These are phyloP conservation scores for Acacia pycnantha DNA, from an alignment of 331 rosid genomes.

Conservation along the genomic window DNA sequence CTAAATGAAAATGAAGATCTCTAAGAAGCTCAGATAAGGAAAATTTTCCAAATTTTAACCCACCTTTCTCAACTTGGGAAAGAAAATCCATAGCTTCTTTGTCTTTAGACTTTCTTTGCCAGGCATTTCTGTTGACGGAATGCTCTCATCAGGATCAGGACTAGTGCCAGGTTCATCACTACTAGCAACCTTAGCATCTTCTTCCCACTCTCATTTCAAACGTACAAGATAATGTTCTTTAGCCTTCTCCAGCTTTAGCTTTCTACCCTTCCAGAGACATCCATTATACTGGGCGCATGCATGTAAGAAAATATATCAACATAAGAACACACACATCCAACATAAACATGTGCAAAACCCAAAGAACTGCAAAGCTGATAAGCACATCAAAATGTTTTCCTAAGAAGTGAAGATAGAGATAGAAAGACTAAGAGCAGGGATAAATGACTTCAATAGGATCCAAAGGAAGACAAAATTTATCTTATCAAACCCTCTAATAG, in stretches of 20 bases:
- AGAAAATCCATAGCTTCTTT: no score
- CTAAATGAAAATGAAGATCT: neutral
- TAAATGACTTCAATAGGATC: neutral
- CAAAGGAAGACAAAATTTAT: neutral
- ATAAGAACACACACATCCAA: neutral
- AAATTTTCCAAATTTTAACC: neutral
- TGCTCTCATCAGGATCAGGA: neutral
- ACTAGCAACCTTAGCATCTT: slow-evolving; percentile 32
- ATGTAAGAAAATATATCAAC: neutral
- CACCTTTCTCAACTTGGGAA: no score
- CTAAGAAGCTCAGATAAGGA: neutral
- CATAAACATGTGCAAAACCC: neutral
- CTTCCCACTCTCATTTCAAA: slow-evolving; percentile 64
- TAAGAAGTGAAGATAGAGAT: neutral
- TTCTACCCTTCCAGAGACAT: slow-evolving; percentile 91
- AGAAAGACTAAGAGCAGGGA: neutral
- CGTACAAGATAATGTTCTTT: slow-evolving; percentile 66
- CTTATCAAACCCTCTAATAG: neutral
- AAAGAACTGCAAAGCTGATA: neutral
- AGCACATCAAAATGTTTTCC: neutral
- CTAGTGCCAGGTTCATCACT: neutral
- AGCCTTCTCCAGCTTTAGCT: slow-evolving; percentile 80
- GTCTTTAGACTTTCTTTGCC: neutral
- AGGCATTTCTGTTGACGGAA: slow-evolving; percentile 31
- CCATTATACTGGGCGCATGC: slow-evolving; percentile 79